phyloP scores from a whole-genome alignment of 352 stramenopile species.

The Detonula confervacea region DNA sequence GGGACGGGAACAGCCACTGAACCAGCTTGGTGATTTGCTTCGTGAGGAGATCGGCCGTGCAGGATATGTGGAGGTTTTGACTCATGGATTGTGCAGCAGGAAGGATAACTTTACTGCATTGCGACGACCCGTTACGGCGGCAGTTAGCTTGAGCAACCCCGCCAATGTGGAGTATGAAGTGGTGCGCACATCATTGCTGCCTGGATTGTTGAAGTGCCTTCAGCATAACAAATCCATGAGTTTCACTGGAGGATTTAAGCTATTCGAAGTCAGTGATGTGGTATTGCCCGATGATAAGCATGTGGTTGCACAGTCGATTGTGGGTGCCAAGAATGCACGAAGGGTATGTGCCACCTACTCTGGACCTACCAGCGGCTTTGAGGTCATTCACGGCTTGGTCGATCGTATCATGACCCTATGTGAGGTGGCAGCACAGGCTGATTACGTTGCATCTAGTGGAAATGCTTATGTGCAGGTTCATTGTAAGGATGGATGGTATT shows the following conservation, averaged over 20 bases:
- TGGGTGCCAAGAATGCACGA: constrained; percentile 95
- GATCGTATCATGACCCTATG: constrained; percentile 98
- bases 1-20: constrained; percentile 94
- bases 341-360: constrained; percentile 96
- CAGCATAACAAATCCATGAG: constrained; percentile 97
- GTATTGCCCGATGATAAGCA: constrained; percentile 92
- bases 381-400: constrained; percentile 99
- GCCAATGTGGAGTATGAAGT: constrained; percentile 99
- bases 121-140: constrained; percentile 81
- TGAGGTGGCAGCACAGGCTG: constrained; percentile 88
- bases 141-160: constrained; percentile 97
- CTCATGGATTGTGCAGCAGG: constrained; percentile 95
- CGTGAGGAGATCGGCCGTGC: constrained; percentile 97
- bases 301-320: constrained; percentile 85
- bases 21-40: constrained; percentile 97
- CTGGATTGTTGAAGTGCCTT: constrained; percentile 98
- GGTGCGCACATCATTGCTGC: constrained; percentile 97
- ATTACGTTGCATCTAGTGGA: constrained; percentile 77
- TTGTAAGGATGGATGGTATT: constrained; percentile 88
- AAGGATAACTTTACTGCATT: constrained; percentile 98
- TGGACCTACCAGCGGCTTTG: constrained; percentile 96
- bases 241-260: constrained; percentile 96
- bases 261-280: constrained; percentile 99
- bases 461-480: constrained; percentile 44
- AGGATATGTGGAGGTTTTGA: constrained; percentile 98